Evolutionary conservation across 129 eudicot genomes (phyloP), one percentile per base, ranked within the genome.

Genomic region (Artemisia tridentata): DNA sequence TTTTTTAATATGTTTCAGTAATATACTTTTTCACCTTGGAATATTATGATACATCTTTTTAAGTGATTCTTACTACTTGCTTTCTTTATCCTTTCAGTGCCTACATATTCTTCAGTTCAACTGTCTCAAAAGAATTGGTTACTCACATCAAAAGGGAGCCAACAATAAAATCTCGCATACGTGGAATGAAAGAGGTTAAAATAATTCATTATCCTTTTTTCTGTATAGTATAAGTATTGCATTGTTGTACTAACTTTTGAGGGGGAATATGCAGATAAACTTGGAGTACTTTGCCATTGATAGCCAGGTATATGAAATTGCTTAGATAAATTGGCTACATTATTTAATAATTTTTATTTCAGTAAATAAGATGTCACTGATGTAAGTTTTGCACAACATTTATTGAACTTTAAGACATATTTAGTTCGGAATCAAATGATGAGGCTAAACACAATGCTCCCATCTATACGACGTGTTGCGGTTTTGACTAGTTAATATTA

Each of bases 281-380:
- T 85, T 92, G 96, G 98, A 92, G 84, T 92, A 81, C 75, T 85
- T 92, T 80, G 84, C 98, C 34, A 72, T 92, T 66, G 98, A 92
- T 77, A 92, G 95, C 75, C 98, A 92, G 96, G 98, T 92, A 84
- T 58, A 49, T 23, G 7, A 54, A 63, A 27, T 68, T 53, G 51
- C 69, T 71, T 63, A 54, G 27, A 70, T 51, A 11, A 63, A 55
- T 49, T 74, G 46, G 14, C 45, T 23, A 46, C 68, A 18, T 59
- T 48, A 38, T 50, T 49, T 18, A 50, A 53, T 47, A 43, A 41
- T 55, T 27, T 63, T 65, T 27, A 4, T 19, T 64, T 64, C 6
- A 23, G 34, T 55, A 55, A 23, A 63, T 0, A 10, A 63, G 56
- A 53, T 31, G 17, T 53, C 38, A 12, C 20, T 31, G 27, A 27